Evolutionary conservation across 768 basidiomycete species (phyloP).

Genomic region (Ramaria sp.): DNA sequence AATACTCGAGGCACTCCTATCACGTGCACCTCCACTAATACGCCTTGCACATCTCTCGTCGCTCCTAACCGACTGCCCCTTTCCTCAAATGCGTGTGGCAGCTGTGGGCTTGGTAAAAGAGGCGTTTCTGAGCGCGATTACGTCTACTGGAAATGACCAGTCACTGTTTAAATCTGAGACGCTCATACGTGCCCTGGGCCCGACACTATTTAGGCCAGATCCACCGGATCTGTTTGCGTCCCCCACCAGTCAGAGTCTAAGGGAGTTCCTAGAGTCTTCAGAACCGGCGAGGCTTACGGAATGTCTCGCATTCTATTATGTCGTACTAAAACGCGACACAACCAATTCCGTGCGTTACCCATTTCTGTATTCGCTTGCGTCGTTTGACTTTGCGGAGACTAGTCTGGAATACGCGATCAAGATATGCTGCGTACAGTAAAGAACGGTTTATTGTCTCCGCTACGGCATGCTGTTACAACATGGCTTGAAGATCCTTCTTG

Average conservation of each 20-base stretch:
- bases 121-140: conserved; percentile 42
- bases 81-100: conserved; percentile 60
- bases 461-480: background rate
- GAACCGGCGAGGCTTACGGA: conserved; percentile 58
- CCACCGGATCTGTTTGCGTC: conserved; percentile 40
- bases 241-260: conserved; percentile 17
- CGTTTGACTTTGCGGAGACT: background rate
- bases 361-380: background rate
- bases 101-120: conserved; percentile 63
- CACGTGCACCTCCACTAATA: conserved; percentile 33
- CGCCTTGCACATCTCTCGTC: conserved; percentile 47
- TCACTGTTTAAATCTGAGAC: conserved; percentile 44
- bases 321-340: conserved; percentile 47
- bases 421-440: background rate
- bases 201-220: conserved; percentile 45
- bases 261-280: conserved; percentile 40
- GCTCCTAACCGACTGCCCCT: conserved; percentile 33
- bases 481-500: background rate
- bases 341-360: conserved; percentile 38
- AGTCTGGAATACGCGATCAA: conserved; percentile 5
- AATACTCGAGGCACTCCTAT: conserved; percentile 42
- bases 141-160: conserved; percentile 17
- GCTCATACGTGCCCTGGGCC: conserved; percentile 49
- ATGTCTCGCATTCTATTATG: conserved; percentile 57
- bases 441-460: background rate